Evolutionary conservation across 495 filamentous ascomycete species (phyloP).

Genomic region (Friedmanniomyces endolithicus): DNA sequence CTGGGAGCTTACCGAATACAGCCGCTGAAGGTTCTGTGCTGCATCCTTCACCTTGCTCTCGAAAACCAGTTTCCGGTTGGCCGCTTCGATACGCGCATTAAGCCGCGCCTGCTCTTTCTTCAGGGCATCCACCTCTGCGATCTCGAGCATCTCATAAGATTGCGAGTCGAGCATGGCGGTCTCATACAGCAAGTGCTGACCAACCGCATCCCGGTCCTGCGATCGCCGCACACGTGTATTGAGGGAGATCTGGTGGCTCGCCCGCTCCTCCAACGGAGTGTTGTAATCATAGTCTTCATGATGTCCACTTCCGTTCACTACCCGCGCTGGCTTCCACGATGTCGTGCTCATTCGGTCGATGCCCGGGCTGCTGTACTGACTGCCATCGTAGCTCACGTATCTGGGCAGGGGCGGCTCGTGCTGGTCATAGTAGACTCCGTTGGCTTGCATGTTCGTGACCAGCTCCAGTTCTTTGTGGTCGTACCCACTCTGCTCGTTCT

Average conservation of each 20-base stretch:
- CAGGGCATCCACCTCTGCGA: constrained; percentile 78
- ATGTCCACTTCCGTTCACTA: neutral
- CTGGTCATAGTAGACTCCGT: constrained; percentile 3
- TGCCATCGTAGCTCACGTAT: constrained; percentile 14
- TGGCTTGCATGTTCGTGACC: constrained; percentile 9
- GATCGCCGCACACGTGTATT: constrained; percentile 1
- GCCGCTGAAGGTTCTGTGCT: constrained; percentile 65
- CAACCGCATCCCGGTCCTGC: constrained; percentile 41
- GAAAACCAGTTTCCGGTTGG: constrained; percentile 70
- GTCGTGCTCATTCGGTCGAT: constrained; percentile 1
- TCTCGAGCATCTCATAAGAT: constrained; percentile 69
- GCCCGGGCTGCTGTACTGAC: constrained; percentile 2
- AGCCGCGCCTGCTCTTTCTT: constrained; percentile 71
- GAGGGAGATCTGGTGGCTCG: constrained; percentile 14
- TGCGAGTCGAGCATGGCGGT: constrained; percentile 81
- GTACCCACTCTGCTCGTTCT: neutral
- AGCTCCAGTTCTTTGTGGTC: neutral
- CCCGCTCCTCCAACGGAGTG: constrained; percentile 3
- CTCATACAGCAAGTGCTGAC: constrained; percentile 81
- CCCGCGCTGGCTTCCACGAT: neutral
- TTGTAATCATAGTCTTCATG: constrained; percentile 3
- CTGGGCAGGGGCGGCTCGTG: constrained; percentile 4
- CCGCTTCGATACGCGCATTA: constrained; percentile 60
- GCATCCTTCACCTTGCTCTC: constrained; percentile 92
- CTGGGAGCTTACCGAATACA: constrained; percentile 44